Percentiles rank a stretch among this genome's conserved stretches.
These are phyloP conservation scores for Suhomyces terraborum DNA, from an alignment of 1,139 yeast species.

Conservation along the genomic window DNA sequence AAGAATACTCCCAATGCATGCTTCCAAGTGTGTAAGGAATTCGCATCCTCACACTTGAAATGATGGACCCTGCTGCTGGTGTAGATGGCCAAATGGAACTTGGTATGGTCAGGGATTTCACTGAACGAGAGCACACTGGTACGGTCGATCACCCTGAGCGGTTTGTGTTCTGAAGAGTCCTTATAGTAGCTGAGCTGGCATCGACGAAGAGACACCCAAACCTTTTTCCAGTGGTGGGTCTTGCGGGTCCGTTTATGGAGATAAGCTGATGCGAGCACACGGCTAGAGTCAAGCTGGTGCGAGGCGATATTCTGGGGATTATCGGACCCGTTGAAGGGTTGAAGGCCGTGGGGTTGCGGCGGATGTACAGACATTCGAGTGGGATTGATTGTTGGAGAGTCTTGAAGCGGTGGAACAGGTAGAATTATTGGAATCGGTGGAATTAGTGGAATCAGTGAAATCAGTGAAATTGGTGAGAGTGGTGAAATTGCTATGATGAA, in stretches of 20 bases:
- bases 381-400: no score
- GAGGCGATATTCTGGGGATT: background rate
- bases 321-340: background rate
- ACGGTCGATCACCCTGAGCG: constrained; percentile 45
- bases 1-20: constrained; percentile 32
- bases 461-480: no score
- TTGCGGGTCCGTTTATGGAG: constrained; percentile 26
- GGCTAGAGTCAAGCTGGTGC: constrained; percentile 4
- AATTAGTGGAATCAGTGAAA: no score
- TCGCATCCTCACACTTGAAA: constrained; percentile 38
- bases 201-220: constrained; percentile 62
- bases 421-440: no score
- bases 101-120: constrained; percentile 35
- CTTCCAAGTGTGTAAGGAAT: constrained; percentile 46
- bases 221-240: constrained; percentile 46
- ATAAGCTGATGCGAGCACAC: constrained; percentile 14
- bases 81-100: constrained; percentile 45
- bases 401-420: no score
- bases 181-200: constrained; percentile 60
- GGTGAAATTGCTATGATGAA: no score
- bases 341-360: no score
- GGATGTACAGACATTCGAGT: no score
- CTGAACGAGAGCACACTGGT: constrained; percentile 25
- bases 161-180: constrained; percentile 58
- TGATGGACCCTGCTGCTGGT: constrained; percentile 44